phyloP scores from a whole-genome alignment of 768 basidiomycete genomes.

The Coprinellus micaceus region DNA sequence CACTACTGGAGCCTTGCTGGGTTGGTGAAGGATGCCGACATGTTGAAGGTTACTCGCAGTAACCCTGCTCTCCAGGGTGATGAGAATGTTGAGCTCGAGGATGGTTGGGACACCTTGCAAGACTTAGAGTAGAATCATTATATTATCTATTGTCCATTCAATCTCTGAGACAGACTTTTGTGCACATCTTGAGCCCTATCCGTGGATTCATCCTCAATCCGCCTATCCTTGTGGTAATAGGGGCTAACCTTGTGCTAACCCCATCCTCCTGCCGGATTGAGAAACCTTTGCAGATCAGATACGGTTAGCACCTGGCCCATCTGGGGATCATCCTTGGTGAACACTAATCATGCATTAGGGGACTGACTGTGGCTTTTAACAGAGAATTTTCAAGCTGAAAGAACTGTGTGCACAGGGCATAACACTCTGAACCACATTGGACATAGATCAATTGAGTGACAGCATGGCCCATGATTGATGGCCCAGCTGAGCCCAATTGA shows the following conservation, averaged over 20 bases:
- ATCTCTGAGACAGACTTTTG: too few species aligned
- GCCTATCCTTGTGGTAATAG: not conserved
- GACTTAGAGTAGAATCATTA: not conserved
- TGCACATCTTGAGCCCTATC: not conserved
- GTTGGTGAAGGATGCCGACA: not conserved
- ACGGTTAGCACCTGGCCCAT: not conserved
- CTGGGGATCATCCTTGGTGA: not conserved
- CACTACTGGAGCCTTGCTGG: not conserved
- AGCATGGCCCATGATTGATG: too few species aligned
- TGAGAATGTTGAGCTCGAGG: not conserved
- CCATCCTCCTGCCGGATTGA: not conserved
- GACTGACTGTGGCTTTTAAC: too few species aligned
- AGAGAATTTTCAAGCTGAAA: too few species aligned
- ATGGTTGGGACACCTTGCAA: not conserved
- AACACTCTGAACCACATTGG: too few species aligned
- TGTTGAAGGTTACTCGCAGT: not conserved
- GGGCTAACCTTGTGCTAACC: not conserved
- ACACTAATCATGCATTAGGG: too few species aligned
- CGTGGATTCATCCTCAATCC: not conserved
- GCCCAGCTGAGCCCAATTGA: too few species aligned
- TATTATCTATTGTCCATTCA: not conserved
- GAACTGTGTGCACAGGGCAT: too few species aligned
- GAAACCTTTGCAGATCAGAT: not conserved
- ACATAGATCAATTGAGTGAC: too few species aligned
- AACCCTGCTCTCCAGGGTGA: not conserved